Percentiles rank a stretch among this genome's conserved stretches.
phyloP scores from a whole-genome alignment of 768 basidiomycete species.

The Podaxis sp. region DNA sequence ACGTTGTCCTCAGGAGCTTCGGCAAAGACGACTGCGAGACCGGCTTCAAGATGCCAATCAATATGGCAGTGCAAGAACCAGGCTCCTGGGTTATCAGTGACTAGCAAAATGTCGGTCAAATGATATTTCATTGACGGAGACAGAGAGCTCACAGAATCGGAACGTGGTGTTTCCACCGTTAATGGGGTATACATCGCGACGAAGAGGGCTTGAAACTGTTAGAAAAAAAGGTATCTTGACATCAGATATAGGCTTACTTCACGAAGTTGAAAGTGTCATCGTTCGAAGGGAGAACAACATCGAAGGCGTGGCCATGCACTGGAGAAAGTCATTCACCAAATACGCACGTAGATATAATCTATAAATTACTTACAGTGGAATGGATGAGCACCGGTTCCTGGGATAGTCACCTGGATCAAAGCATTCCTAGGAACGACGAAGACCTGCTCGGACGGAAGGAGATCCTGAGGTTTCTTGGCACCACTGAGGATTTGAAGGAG shows the following conservation, averaged over 20 bases:
- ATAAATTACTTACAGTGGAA: constrained; percentile 6
- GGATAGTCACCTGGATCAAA: constrained; percentile 47
- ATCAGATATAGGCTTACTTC: not conserved
- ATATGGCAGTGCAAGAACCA: constrained; percentile 24
- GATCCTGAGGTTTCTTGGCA: constrained; percentile 28
- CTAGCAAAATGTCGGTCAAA: not conserved
- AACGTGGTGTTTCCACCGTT: constrained; percentile 19
- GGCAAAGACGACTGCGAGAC: constrained; percentile 39
- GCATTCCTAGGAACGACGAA: constrained; percentile 37
- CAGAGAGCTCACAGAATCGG: constrained; percentile 17
- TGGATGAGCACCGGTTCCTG: constrained; percentile 26
- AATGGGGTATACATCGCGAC: constrained; percentile 19
- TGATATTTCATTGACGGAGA: not conserved
- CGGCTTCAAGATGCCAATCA: constrained; percentile 40
- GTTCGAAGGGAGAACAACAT: constrained; percentile 15
- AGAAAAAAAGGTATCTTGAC: not conserved
- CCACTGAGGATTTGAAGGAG: constrained; percentile 34
- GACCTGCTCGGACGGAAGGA: constrained; percentile 24
- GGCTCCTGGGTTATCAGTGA: constrained; percentile 24
- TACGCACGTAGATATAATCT: too few relatives aligned
- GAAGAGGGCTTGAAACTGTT: constrained; percentile 14
- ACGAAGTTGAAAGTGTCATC: constrained; percentile 10
- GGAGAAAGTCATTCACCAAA: not conserved
- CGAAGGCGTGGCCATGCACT: constrained; percentile 21
- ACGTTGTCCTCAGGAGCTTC: constrained; percentile 31